Evolutionary conservation across 192 early-diverging fungal genomes (phyloP).

Genomic region (Podochytrium sp.): DNA sequence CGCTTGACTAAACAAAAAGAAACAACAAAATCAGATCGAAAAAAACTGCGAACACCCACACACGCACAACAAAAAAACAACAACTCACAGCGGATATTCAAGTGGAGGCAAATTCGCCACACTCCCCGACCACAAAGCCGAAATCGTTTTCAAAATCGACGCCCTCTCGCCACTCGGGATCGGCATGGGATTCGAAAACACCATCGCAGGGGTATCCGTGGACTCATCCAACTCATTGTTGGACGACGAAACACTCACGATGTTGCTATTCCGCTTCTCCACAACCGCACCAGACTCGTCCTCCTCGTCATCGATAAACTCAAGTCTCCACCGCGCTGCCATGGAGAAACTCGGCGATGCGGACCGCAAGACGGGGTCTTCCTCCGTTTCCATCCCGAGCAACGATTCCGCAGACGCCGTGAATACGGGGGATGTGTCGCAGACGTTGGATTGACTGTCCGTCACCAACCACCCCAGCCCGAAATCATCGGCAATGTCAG

Average conservation of each 20-base stretch:
- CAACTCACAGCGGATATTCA: constrained; percentile 75
- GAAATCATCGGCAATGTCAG: neutral
- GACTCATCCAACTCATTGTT: neutral
- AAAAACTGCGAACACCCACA: neutral
- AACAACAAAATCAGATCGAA: neutral
- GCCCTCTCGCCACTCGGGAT: constrained; percentile 47
- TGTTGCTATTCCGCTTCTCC: neutral
- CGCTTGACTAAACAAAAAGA: constrained; percentile 33
- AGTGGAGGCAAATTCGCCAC: constrained; percentile 67
- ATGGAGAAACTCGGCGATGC: constrained; percentile 8
- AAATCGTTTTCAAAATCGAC: constrained; percentile 77
- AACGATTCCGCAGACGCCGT: neutral
- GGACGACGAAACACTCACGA: constrained; percentile 4
- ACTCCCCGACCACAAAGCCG: constrained; percentile 75
- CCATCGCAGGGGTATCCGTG: neutral
- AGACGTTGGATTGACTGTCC: neutral
- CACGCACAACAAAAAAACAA: constrained; percentile 1
- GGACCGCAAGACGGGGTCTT: neutral
- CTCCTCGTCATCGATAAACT: constrained; percentile 20
- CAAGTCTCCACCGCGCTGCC: constrained; percentile 18
- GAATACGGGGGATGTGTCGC: neutral
- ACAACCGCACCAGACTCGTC: neutral
- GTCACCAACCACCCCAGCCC: neutral
- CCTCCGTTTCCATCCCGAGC: neutral
- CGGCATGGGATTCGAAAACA: constrained; percentile 9